Percentiles rank a stretch among this genome's conserved stretches.
Conservation (phyloP, 257 asterid species). For the Solanum rostratum region DNA sequence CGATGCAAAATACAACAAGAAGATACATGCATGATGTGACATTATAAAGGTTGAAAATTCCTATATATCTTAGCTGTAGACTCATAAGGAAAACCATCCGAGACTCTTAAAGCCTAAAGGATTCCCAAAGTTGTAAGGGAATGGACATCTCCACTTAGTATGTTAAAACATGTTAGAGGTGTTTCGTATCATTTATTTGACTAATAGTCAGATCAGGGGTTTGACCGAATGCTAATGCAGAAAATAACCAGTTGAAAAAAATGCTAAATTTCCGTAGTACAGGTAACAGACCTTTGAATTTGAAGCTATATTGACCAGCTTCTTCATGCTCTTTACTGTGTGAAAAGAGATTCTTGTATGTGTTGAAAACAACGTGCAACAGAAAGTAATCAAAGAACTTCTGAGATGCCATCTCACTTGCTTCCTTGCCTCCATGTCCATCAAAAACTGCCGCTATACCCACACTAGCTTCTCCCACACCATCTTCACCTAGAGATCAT, state of each 20-base stretch:
- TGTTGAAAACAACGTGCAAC: conserved; percentile 30
- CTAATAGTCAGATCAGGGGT: background rate
- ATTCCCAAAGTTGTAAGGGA: background rate
- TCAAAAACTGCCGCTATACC: conserved; percentile 69
- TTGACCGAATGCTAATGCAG: background rate
- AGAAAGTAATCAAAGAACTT: conserved; percentile 37
- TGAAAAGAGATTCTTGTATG: conserved; percentile 22
- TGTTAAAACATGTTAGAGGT: background rate
- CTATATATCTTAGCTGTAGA: background rate
- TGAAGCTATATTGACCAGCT: background rate
- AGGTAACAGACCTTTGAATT: background rate
- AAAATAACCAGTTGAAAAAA: background rate
- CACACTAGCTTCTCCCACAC: conserved; percentile 18
- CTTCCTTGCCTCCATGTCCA: conserved; percentile 81
- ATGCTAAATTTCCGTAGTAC: background rate
- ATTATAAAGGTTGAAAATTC: background rate
- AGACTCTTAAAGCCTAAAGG: background rate
- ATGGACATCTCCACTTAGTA: background rate
- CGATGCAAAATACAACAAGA: background rate
- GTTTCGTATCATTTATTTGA: background rate
- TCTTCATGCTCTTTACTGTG: conserved; percentile 11
- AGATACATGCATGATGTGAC: background rate
- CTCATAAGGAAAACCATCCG: background rate
- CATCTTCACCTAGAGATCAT: conserved; percentile 24
- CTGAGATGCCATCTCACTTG: conserved; percentile 62